Conservation (phyloP, 345 rosid genomes). For the Triadica sebifera region DNA sequence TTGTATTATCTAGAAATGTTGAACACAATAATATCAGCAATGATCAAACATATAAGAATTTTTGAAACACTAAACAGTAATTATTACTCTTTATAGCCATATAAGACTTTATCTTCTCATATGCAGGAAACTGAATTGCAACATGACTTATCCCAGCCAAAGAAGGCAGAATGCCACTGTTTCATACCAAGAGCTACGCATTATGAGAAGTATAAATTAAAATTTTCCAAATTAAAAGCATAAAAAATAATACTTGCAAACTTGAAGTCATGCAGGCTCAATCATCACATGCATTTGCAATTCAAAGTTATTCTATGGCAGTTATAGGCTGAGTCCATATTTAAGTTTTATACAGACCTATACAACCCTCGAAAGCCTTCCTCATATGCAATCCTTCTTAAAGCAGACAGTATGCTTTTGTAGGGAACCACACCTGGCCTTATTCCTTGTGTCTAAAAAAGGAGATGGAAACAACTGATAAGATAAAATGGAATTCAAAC, state of each 20-base stretch:
- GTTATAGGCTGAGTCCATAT: background rate
- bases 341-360: slow-evolving; percentile 50
- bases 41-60: background rate
- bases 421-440: slow-evolving; percentile 77
- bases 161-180: slow-evolving; percentile 93
- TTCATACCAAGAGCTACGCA: slow-evolving; percentile 24
- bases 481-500: background rate
- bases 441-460: slow-evolving; percentile 57
- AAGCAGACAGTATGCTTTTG: slow-evolving; percentile 67
- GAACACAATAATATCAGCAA: slow-evolving; percentile 31
- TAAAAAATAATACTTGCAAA: slow-evolving; percentile 3
- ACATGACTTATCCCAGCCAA: slow-evolving; percentile 92
- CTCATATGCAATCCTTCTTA: slow-evolving; percentile 69
- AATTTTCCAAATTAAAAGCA: background rate
- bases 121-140: slow-evolving; percentile 93
- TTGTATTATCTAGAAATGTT: slow-evolving; percentile 53
- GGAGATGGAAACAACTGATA: slow-evolving; percentile 23
- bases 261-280: background rate
- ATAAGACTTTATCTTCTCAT: slow-evolving; percentile 79
- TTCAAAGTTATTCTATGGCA: background rate
- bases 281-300: background rate
- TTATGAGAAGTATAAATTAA: background rate
- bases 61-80: slow-evolving; percentile 7
- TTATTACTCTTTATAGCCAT: slow-evolving; percentile 70
- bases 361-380: slow-evolving; percentile 91